Evolutionary conservation across 2,329 filamentous ascomycete genomes (phyloP), one percentile per base, ranked within the genome.

Genomic region (Fusarium subglutinans): DNA sequence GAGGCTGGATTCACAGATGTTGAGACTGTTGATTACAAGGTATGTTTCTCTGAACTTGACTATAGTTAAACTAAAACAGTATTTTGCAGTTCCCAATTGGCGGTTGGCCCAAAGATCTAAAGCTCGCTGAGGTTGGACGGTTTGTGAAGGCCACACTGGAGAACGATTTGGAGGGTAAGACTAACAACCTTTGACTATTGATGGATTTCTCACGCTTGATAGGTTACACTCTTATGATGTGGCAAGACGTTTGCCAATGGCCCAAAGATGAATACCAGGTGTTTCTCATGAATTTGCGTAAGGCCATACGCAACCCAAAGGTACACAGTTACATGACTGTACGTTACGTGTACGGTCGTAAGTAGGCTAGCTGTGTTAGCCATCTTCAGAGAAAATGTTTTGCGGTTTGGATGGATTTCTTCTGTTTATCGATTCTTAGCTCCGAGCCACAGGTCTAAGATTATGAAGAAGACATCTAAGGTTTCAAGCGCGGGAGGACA

Each of bases 11-110:
- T 63, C 0, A 26, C 1, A 6, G 53, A 59, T 6, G 0, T 59
- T 15, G 24, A 59, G 5, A 47, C 26, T 1, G 26, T 40, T 15
- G 41, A 47, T 15, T 63, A 63, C 10, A 59, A 63, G 26, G 60
- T 48, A n/a, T 8, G 26, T 20, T 18, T 20, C 5, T 33, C 7
- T 6, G 2, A 1, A 40, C 0, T 18, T 17, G 4, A 6, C 2
- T 18, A 0, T 3, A 3, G 8, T 40, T 40, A 0, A 1, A 6
- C 41, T 59, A 2, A 41, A 0, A n/a, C 3, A 0, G 1, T 5
- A 1, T 11, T 6, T 24, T 35, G 10, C 6, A 63, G 60, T 63
- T 63, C 7, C 41, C 60, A 0, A 45, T 63, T 0, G 60, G 60
- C 0, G 18, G 33, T 1, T 63, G 60, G 60, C 60, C 60, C 1